Conservation (phyloP, 768 basidiomycete species). For the Calocybe gangraenosa region DNA sequence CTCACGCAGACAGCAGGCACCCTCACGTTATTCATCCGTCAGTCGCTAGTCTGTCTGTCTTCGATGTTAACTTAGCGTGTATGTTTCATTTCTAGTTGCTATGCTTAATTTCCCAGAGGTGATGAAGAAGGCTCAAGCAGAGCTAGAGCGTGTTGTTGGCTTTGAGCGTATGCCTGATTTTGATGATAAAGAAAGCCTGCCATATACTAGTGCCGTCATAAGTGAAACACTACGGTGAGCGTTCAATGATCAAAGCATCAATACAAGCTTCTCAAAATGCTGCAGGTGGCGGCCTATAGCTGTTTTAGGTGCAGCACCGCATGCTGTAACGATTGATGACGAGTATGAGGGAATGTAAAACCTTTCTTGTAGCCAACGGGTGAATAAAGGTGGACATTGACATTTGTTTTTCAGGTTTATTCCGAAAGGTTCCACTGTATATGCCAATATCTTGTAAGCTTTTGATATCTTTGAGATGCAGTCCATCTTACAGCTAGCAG, state of each 20-base stretch:
- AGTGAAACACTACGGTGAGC: slow-evolving; percentile 32
- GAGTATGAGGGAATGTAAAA: slow-evolving; percentile 31
- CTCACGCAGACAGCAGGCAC: slow-evolving; percentile 2
- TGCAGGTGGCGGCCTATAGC: slow-evolving; percentile 15
- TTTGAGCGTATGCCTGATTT: slow-evolving; percentile 35
- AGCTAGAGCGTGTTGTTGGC: slow-evolving; percentile 34
- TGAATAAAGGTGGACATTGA: no score
- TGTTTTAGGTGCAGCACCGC: slow-evolving; percentile 24
- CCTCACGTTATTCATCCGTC: slow-evolving; percentile 11
- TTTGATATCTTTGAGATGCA: no score
- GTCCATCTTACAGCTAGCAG: slow-evolving; percentile 11
- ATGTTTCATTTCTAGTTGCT: slow-evolving; percentile 21
- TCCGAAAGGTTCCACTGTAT: slow-evolving; percentile 33
- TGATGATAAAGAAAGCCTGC: slow-evolving; percentile 29
- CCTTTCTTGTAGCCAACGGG: no score
- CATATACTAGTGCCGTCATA: slow-evolving; percentile 33
- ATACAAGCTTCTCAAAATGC: neutral
- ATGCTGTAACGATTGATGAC: slow-evolving; percentile 33
- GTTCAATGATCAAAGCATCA: neutral
- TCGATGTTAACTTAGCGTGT: neutral
- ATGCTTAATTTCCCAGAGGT: slow-evolving; percentile 35
- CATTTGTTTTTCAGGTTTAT: slow-evolving; percentile 21
- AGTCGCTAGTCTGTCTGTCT: neutral
- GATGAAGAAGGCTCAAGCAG: slow-evolving; percentile 35
- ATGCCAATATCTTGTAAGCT: slow-evolving; percentile 31